These are phyloP conservation scores for Prunus salicina DNA, from an alignment of 306 rosid genomes.

Conservation along the genomic window DNA sequence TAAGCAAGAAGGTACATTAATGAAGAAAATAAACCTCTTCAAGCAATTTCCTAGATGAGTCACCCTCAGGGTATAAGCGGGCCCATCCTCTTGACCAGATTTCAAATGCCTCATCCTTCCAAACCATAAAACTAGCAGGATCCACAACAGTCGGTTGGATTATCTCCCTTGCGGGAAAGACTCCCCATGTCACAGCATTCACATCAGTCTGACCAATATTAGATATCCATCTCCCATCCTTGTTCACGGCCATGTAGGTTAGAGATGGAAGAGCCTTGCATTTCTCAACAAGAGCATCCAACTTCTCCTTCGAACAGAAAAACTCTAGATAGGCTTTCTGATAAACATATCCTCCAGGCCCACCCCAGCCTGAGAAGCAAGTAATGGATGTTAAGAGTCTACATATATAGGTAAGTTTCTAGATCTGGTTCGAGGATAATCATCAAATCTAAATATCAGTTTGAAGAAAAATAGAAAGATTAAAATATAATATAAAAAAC, in stretches of 20 bases:
- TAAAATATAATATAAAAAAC: not conserved
- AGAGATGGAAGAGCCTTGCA: conserved; percentile 63
- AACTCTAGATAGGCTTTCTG: conserved; percentile 97
- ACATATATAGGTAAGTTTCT: not conserved
- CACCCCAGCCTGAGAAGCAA: conserved; percentile 80
- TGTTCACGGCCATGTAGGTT: conserved; percentile 86
- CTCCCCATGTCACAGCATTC: conserved; percentile 99
- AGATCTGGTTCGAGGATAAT: not conserved
- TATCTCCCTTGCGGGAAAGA: conserved; percentile 91
- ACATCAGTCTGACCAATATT: conserved; percentile 65
- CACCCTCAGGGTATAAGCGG: conserved; percentile 65
- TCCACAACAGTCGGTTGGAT: conserved; percentile 95
- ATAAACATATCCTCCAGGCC: conserved; percentile 87
- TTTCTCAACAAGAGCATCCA: conserved; percentile 61
- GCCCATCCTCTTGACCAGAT: conserved; percentile 97
- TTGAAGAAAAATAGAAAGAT: not conserved
- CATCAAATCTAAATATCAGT: not conserved
- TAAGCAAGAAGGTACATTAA: not conserved
- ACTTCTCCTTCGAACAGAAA: conserved; percentile 81
- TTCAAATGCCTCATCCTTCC: conserved; percentile 97
- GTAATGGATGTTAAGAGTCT: not conserved
- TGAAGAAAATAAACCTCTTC: conserved; percentile 59
- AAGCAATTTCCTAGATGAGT: conserved; percentile 71
- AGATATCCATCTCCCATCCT: conserved; percentile 67
- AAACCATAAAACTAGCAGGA: conserved; percentile 75